These are phyloP conservation scores for Geranomyces michiganensis DNA, from an alignment of 192 early-diverging fungal species.

Conservation along the genomic window DNA sequence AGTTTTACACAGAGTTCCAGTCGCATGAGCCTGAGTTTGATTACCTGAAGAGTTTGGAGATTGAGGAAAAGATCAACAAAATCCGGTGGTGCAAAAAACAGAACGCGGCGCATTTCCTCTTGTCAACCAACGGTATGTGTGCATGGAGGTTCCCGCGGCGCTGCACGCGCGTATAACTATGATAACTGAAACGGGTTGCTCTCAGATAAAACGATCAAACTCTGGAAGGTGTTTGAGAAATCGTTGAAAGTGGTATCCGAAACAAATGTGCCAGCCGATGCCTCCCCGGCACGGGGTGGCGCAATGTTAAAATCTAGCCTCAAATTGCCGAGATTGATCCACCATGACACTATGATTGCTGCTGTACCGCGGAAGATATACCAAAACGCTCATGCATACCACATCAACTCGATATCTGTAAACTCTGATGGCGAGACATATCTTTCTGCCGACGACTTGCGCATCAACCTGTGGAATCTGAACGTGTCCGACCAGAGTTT, in stretches of 20 bases:
- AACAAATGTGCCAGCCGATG: conserved; percentile 79
- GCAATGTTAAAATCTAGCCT: conserved; percentile 6
- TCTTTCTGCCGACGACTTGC: conserved; percentile 94
- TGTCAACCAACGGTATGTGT: conserved; percentile 89
- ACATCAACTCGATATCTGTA: conserved; percentile 99
- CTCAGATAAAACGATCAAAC: conserved; percentile 97
- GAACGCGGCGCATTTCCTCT: conserved; percentile 93
- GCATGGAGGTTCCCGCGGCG: neutral
- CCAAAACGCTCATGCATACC: conserved; percentile 98
- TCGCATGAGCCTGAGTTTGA: conserved; percentile 99
- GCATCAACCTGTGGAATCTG: conserved; percentile 99
- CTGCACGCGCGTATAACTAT: neutral
- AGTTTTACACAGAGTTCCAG: conserved; percentile 99
- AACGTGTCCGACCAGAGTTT: conserved; percentile 97
- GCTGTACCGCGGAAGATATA: conserved; percentile 95
- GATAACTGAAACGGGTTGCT: neutral
- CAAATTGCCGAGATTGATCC: conserved; percentile 82
- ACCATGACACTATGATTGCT: conserved; percentile 95
- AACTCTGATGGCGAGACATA: conserved; percentile 99
- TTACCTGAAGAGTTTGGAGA: conserved; percentile 98
- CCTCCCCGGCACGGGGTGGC: neutral
- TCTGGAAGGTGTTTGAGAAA: conserved; percentile 99
- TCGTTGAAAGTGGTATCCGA: conserved; percentile 93
- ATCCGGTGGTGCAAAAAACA: conserved; percentile 98
- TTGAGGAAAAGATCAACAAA: conserved; percentile 99